These are phyloP conservation scores for Colletotrichum spinosum DNA, from an alignment of 2,329 filamentous ascomycete species.

Conservation along the genomic window DNA sequence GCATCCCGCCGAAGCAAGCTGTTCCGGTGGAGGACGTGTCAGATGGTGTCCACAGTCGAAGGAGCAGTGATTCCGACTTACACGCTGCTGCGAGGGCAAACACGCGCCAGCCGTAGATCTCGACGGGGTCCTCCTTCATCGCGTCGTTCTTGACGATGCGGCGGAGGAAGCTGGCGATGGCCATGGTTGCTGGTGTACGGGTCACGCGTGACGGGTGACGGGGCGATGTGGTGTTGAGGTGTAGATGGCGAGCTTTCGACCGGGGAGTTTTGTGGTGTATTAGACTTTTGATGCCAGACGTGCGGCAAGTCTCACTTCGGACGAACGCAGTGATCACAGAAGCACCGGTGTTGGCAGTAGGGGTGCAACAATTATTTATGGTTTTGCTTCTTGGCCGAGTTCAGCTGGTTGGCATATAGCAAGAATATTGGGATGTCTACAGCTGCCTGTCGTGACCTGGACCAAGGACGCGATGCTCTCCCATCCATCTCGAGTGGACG, in stretches of 20 bases:
- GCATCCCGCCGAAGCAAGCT: slow-evolving; percentile 72
- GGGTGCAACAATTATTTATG: no score
- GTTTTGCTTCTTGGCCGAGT: no score
- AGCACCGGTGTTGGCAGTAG: no score
- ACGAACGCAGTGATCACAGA: no score
- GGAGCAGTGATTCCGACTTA: slow-evolving; percentile 40
- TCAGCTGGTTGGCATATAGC: no score
- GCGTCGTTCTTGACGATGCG: slow-evolving; percentile 76
- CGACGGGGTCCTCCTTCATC: slow-evolving; percentile 73
- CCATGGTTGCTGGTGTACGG: slow-evolving; percentile 48
- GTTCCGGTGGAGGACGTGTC: background rate
- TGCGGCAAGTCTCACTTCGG: no score
- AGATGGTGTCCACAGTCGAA: background rate
- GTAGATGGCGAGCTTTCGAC: background rate
- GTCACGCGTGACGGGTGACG: background rate
- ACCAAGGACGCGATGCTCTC: background rate
- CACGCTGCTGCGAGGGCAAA: slow-evolving; percentile 71
- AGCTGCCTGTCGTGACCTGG: no score
- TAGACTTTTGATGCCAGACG: no score
- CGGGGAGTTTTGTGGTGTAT: no score
- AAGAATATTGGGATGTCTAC: no score
- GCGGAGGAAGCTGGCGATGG: slow-evolving; percentile 59
- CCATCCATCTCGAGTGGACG: slow-evolving; percentile 3
- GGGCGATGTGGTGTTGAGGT: background rate
- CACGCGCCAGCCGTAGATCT: slow-evolving; percentile 78